phyloP scores from a whole-genome alignment of 176 grass and related monocot genomes.

The Rhynchospora tenuis region DNA sequence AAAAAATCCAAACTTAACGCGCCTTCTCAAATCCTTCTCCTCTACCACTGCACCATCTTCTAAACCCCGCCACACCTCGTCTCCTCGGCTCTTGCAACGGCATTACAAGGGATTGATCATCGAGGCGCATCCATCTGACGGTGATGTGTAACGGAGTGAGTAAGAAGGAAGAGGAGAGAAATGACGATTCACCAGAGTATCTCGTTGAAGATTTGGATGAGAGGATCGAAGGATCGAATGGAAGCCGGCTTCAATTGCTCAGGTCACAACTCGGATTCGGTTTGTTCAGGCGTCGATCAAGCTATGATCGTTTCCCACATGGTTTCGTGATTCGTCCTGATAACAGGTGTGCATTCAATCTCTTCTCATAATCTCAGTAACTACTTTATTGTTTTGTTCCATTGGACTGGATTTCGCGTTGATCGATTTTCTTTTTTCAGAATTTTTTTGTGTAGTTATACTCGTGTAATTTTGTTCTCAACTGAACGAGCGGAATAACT shows the following conservation, averaged over 20 bases:
- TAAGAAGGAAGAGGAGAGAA: background rate
- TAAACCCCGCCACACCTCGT: slow-evolving; percentile 13
- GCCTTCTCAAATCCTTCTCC: slow-evolving; percentile 1
- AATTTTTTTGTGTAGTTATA: slow-evolving; percentile 7
- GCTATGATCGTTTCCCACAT: slow-evolving; percentile 22
- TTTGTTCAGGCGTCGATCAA: slow-evolving; percentile 25
- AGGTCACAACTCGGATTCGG: slow-evolving; percentile 41
- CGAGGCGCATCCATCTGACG: background rate
- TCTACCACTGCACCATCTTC: slow-evolving; percentile 1
- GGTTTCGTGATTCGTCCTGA: slow-evolving; percentile 69
- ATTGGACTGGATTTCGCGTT: background rate
- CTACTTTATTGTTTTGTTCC: background rate
- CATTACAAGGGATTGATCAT: background rate
- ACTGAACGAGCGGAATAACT: background rate
- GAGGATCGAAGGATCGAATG: slow-evolving; percentile 37
- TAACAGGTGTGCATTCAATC: slow-evolving; percentile 30
- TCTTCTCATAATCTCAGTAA: background rate
- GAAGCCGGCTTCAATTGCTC: slow-evolving; percentile 52
- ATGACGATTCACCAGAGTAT: slow-evolving; percentile 31
- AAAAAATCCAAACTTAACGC: background rate
- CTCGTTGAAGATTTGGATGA: slow-evolving; percentile 61
- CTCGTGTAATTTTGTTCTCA: slow-evolving; percentile 14
- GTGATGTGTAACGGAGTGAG: slow-evolving; percentile 25
- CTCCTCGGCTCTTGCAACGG: background rate
- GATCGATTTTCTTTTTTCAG: background rate